These are phyloP conservation scores for Aspergillus carlsbadensis DNA, from an alignment of 495 filamentous ascomycete species.

Conservation along the genomic window DNA sequence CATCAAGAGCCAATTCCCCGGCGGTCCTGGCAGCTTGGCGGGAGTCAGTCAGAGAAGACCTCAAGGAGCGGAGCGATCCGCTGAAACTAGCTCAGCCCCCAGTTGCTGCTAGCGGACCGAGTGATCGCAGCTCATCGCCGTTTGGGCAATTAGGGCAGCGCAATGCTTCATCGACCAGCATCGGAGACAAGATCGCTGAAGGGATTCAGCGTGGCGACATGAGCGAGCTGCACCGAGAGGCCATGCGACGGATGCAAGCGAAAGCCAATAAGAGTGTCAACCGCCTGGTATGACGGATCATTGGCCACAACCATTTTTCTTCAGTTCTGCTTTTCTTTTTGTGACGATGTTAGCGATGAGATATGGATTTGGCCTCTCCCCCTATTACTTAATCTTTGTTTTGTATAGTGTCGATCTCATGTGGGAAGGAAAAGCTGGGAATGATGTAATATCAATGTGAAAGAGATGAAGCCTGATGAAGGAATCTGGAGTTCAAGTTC, in stretches of 20 bases:
- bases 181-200: slow-evolving; percentile 59
- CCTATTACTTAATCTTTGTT: background rate
- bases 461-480: background rate
- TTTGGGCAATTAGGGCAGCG: slow-evolving; percentile 33
- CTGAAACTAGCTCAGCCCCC: slow-evolving; percentile 20
- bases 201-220: slow-evolving; percentile 76
- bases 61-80: slow-evolving; percentile 44
- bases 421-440: background rate
- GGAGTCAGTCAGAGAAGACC: slow-evolving; percentile 65
- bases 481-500: background rate
- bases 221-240: slow-evolving; percentile 75
- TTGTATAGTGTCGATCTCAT: background rate
- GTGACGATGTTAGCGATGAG: slow-evolving; percentile 1
- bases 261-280: slow-evolving; percentile 52
- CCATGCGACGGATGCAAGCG: slow-evolving; percentile 80
- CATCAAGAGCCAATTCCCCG: slow-evolving; percentile 49
- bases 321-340: background rate
- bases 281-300: slow-evolving; percentile 14
- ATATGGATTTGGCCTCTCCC: background rate
- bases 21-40: slow-evolving; percentile 74
- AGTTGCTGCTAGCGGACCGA: background rate
- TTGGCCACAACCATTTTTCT: slow-evolving; percentile 2
- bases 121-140: slow-evolving; percentile 22
- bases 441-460: background rate
- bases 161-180: slow-evolving; percentile 34